These are phyloP conservation scores for Magnusiomyces suaveolens DNA, from an alignment of 1,139 yeast genomes.

Conservation along the genomic window DNA sequence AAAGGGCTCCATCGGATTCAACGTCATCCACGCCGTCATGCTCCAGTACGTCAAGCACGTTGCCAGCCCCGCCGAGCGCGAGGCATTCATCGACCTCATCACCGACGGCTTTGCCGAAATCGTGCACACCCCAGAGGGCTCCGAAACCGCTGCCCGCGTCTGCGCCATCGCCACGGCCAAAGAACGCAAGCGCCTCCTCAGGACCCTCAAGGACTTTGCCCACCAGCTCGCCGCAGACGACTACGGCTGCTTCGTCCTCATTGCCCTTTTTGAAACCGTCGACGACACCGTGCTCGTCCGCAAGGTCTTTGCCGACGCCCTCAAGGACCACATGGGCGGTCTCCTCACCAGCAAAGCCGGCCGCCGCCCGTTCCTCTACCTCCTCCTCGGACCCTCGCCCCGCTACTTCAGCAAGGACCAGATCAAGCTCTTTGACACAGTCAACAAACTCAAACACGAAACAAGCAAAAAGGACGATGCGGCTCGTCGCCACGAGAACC, in stretches of 20 bases:
- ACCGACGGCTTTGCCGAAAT: constrained; percentile 88
- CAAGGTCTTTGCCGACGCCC: constrained; percentile 59
- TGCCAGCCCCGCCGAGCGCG: constrained; percentile 51
- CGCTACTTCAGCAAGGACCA: constrained; percentile 70
- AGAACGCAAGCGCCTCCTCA: constrained; percentile 75
- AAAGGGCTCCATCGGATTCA: constrained; percentile 94
- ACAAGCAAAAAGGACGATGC: constrained; percentile 83
- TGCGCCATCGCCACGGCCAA: constrained; percentile 82
- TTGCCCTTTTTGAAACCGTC: constrained; percentile 71
- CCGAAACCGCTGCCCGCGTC: constrained; percentile 76
- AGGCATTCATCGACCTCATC: constrained; percentile 74
- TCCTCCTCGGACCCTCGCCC: constrained; percentile 58
- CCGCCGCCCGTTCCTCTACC: constrained; percentile 78
- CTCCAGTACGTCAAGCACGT: constrained; percentile 71
- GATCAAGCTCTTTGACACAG: constrained; percentile 49
- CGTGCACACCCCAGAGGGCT: constrained; percentile 90
- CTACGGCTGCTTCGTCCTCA: constrained; percentile 73
- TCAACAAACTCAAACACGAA: constrained; percentile 55
- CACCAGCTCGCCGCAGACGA: constrained; percentile 71
- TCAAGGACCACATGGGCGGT: constrained; percentile 47
- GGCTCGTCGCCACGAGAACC: constrained; percentile 62
- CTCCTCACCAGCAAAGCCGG: constrained; percentile 65
- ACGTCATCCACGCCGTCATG: constrained; percentile 94
- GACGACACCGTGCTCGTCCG: constrained; percentile 84
- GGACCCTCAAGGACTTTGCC: constrained; percentile 63